These are phyloP conservation scores for Kodamaea ohmeri DNA, from an alignment of 1,139 yeast species.

Conservation along the genomic window DNA sequence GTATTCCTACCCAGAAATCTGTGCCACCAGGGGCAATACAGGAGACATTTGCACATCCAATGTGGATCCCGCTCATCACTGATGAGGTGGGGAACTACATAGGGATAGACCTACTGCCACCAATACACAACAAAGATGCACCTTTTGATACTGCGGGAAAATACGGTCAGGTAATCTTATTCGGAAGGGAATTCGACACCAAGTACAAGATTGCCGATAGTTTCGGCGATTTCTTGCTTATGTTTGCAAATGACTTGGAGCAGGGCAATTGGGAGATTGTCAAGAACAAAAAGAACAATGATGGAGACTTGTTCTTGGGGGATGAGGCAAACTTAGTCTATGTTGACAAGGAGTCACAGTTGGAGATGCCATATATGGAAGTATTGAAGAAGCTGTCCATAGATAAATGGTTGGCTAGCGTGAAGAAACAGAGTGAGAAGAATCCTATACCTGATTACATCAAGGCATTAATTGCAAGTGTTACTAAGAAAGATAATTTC, in stretches of 20 bases:
- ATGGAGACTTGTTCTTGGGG: slow-evolving; percentile 57
- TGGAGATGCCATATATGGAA: slow-evolving; percentile 61
- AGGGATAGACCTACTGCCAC: slow-evolving; percentile 88
- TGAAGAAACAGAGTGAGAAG: slow-evolving; percentile 24
- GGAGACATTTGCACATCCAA: slow-evolving; percentile 74
- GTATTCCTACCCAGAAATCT: slow-evolving; percentile 61
- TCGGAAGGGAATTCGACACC: slow-evolving; percentile 87
- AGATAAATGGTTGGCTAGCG: slow-evolving; percentile 31
- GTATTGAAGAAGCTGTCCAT: slow-evolving; percentile 46
- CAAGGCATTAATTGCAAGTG: slow-evolving; percentile 23
- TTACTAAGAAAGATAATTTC: slow-evolving; percentile 20
- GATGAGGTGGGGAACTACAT: slow-evolving; percentile 89
- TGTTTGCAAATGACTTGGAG: slow-evolving; percentile 82
- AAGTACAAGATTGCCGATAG: slow-evolving; percentile 75
- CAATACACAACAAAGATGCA: slow-evolving; percentile 6
- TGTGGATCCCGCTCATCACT: slow-evolving; percentile 88
- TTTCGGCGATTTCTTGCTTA: slow-evolving; percentile 80
- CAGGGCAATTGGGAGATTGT: slow-evolving; percentile 69
- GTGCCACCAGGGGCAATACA: slow-evolving; percentile 75
- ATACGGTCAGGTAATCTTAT: slow-evolving; percentile 81
- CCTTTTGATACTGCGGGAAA: slow-evolving; percentile 52
- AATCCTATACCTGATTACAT: slow-evolving; percentile 7
- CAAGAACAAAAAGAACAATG: slow-evolving; percentile 42
- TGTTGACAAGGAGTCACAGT: slow-evolving; percentile 45
- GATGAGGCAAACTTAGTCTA: slow-evolving; percentile 70